phyloP scores from a whole-genome alignment of 208 protist genomes.

The Porcisia deanei region DNA sequence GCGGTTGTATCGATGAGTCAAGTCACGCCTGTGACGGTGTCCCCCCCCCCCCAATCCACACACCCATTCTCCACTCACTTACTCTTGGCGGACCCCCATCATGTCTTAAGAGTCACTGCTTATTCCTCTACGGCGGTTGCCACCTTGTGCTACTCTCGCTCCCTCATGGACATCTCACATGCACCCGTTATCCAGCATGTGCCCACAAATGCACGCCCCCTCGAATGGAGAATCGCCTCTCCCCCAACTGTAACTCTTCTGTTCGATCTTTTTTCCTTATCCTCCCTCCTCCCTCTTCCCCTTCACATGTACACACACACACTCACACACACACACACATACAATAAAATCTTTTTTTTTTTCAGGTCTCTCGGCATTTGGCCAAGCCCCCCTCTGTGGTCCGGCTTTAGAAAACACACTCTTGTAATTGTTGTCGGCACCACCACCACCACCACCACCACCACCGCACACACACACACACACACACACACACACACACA shows the following conservation, averaged over 20 bases:
- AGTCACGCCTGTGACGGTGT: not conserved
- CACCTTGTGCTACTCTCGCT: not conserved
- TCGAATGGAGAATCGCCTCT: not conserved
- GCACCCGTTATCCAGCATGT: not conserved
- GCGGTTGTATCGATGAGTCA: not conserved
- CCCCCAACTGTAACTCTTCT: not conserved
- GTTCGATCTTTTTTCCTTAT: not conserved
- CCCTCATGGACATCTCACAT: not conserved
- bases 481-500: not conserved
- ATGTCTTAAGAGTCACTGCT: not conserved
- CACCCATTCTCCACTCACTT: not conserved
- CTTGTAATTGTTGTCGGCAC: too few relatives aligned
- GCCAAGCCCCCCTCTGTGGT: too few relatives aligned
- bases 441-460: not conserved
- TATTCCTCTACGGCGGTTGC: not conserved
- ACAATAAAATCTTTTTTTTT: not conserved
- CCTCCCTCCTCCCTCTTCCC: not conserved
- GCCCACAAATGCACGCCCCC: not conserved
- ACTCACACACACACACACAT: not conserved
- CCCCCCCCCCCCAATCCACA: not conserved
- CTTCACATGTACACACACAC: not conserved
- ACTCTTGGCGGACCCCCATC: not conserved
- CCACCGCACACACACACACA: not conserved
- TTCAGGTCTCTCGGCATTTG: not conserved
- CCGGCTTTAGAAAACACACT: too few relatives aligned